A percentile compares a stretch with the other conserved stretches of the same genome.
These are phyloP conservation scores for Vickermania ingenoplastis DNA, from an alignment of 208 protist species.

Conservation along the genomic window DNA sequence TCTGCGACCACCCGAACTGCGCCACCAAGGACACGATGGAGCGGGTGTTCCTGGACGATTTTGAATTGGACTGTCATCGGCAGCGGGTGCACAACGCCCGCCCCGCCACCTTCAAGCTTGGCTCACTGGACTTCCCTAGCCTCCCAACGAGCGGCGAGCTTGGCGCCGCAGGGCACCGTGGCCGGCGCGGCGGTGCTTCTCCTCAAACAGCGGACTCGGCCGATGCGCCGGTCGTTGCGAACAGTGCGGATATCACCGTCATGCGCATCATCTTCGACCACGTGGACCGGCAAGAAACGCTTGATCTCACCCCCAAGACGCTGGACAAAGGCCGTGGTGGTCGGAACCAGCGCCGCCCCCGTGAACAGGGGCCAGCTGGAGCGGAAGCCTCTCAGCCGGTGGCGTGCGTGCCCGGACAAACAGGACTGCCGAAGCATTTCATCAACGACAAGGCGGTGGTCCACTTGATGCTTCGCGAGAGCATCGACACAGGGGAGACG, in stretches of 20 bases:
- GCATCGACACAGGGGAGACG: not conserved
- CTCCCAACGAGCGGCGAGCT: too few species aligned
- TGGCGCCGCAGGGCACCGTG: not conserved
- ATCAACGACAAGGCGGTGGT: not conserved
- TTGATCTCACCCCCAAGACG: slow-evolving; percentile 44
- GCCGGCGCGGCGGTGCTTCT: not conserved
- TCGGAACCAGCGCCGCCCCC: slow-evolving; percentile 8
- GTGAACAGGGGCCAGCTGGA: slow-evolving; percentile 1
- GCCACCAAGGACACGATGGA: slow-evolving; percentile 59
- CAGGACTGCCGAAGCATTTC: not conserved
- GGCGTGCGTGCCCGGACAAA: not conserved
- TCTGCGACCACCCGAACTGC: slow-evolving; percentile 86
- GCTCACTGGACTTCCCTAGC: not conserved
- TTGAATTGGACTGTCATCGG: slow-evolving; percentile 73
- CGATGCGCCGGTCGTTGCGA: slow-evolving; percentile 14
- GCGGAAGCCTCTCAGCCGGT: not conserved
- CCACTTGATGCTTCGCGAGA: not conserved
- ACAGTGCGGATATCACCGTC: slow-evolving; percentile 47
- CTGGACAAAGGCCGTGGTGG: not conserved
- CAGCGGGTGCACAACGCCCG: slow-evolving; percentile 63
- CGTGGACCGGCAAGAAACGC: slow-evolving; percentile 38
- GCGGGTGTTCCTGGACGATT: slow-evolving; percentile 72
- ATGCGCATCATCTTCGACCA: slow-evolving; percentile 77
- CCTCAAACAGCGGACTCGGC: not conserved
- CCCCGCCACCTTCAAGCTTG: not conserved